phyloP scores from a whole-genome alignment of 2,329 filamentous ascomycete genomes.

The Fusarium metavorans region DNA sequence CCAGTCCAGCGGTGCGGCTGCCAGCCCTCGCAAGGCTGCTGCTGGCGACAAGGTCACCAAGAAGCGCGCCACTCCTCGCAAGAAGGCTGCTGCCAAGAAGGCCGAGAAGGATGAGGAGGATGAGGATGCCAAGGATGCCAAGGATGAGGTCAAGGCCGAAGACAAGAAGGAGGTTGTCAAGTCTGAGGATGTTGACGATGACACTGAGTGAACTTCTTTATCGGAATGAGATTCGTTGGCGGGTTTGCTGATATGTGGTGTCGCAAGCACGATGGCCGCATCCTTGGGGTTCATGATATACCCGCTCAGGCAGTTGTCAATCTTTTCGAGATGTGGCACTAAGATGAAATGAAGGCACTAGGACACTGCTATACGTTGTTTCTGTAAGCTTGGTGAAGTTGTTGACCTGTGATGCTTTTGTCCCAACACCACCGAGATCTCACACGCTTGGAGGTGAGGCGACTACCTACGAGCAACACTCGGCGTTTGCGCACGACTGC shows the following conservation, averaged over 20 bases:
- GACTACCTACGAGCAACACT: not conserved
- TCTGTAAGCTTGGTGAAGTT: not conserved
- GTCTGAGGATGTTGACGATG: slow-evolving; percentile 2
- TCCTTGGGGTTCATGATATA: slow-evolving; percentile 2
- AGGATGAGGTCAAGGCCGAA: slow-evolving; percentile 26
- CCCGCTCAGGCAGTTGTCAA: slow-evolving; percentile 1
- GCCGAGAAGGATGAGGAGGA: slow-evolving; percentile 43
- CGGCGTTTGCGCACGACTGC: not conserved
- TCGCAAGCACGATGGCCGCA: not conserved
- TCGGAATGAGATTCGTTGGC: not conserved
- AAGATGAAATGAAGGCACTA: not conserved
- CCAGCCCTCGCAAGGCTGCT: slow-evolving; percentile 5
- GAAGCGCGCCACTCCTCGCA: slow-evolving; percentile 47
- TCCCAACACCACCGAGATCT: no score
- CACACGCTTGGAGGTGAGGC: not conserved
- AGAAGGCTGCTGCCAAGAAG: slow-evolving; percentile 47
- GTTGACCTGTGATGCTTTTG: not conserved
- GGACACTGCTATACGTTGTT: not conserved
- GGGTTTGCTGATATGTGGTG: not conserved
- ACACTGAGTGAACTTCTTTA: not conserved
- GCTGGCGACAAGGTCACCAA: slow-evolving; percentile 46
- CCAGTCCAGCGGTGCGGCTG: not conserved
- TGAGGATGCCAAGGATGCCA: slow-evolving; percentile 36
- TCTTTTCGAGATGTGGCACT: not conserved
- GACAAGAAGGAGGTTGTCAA: not conserved